phyloP scores from a whole-genome alignment of 176 grass and related monocot genomes.

The Musa itinerans region DNA sequence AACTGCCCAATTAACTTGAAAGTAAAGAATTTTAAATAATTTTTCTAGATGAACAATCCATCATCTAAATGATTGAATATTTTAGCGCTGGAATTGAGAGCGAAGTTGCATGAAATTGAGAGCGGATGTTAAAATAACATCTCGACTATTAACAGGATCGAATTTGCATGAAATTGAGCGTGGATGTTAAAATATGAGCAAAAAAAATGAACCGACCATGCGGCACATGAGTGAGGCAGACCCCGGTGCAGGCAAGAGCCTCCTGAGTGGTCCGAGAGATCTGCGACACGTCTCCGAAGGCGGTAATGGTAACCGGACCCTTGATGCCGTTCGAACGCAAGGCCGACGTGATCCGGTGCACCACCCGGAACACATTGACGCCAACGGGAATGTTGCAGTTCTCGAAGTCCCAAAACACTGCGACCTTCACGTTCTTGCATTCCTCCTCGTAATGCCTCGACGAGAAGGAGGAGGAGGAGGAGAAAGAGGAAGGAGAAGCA shows the following conservation, averaged over 20 bases:
- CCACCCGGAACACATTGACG: slow-evolving; percentile 51
- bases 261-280: slow-evolving; percentile 52
- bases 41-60: no score
- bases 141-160: background rate
- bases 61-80: no score
- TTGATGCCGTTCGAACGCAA: slow-evolving; percentile 60
- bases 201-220: slow-evolving; percentile 32
- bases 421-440: slow-evolving; percentile 50
- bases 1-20: background rate
- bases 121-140: no score
- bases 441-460: slow-evolving; percentile 27
- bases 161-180: background rate
- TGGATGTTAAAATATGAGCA: background rate
- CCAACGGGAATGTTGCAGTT: slow-evolving; percentile 56
- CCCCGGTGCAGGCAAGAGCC: slow-evolving; percentile 56
- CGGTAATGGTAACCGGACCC: slow-evolving; percentile 69
- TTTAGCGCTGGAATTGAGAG: no score
- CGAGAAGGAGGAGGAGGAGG: slow-evolving; percentile 6
- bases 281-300: slow-evolving; percentile 69
- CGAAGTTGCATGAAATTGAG: no score
- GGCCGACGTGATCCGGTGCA: slow-evolving; percentile 44
- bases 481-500: slow-evolving; percentile 9
- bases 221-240: slow-evolving; percentile 74
- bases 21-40: no score
- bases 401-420: slow-evolving; percentile 99